Evolutionary conservation across 108 stramenopile species (phyloP), one percentile per base, ranked within the genome.

Genomic region (Cyclotella baltica): DNA sequence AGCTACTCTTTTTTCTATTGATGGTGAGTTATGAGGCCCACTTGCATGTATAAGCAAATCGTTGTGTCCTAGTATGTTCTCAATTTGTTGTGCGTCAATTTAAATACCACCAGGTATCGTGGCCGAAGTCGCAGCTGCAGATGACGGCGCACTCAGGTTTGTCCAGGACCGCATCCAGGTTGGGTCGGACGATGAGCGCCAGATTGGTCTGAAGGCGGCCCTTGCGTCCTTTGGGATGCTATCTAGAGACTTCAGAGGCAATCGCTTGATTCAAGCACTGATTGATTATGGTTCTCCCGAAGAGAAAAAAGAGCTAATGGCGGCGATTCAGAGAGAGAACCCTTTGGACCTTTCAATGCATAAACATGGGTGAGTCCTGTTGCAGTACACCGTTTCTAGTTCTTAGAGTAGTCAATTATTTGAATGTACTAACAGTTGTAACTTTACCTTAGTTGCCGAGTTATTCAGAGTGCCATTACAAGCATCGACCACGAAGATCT

Each of bases 221-320:
- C 84, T 96, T 27, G 85, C 85, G 2, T 75, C 76, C 0, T 77
- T 95, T 8, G 69, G 77, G 15, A 18, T 51, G 19, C 72, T 97
- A 4, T 85, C 89, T 55, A 88, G 88, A n/a, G 96, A 97, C 73
- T 88, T 89, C 1, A 91, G 92, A 72, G 96, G 96, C 35, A 93
- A 94, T 67, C 94, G 96, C 68, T 92, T 99, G 59, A 82, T 99
- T n/a, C 97, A 98, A 71, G 97, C 96, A 68, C 87, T 98, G 33
- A 82, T 98, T 16, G 95, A 95, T 23, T 89, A 88, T 56, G 96
- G 95, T 11, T 90, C 90, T 33, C 72, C 83, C 22, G 87, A 89
- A n/a, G 88, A 92, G 76, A 90, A 85, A 34, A 82, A 83, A 29
- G 85, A 85, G 55, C 62, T 91, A 11, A 71, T 86, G 34, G 73